Conservation (phyloP, 495 filamentous ascomycete species). For the Neurospora tetraspora region DNA sequence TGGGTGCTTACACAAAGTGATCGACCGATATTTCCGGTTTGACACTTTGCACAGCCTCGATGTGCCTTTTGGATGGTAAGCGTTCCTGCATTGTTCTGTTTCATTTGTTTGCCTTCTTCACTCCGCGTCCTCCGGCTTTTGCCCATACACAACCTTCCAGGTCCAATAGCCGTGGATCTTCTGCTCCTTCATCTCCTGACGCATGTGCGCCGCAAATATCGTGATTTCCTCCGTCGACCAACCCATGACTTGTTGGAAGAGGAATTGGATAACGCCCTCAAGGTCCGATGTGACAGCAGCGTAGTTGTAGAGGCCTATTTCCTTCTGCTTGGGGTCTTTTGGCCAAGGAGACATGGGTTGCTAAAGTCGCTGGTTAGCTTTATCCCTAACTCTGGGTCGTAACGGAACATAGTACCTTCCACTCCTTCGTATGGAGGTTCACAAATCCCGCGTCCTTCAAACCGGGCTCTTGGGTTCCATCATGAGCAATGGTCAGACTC, state of each 20-base stretch:
- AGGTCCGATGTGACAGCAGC: not conserved
- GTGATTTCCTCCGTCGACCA: not conserved
- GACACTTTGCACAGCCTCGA: not conserved
- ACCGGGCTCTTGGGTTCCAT: not conserved
- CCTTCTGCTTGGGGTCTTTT: not conserved
- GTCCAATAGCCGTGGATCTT: not conserved
- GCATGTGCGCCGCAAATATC: not conserved
- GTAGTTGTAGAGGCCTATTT: not conserved
- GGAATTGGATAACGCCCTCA: not conserved
- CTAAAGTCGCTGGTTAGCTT: not conserved
- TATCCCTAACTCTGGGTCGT: not conserved
- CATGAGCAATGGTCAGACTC: not conserved
- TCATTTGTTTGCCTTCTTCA: not conserved
- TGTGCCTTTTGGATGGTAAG: not conserved
- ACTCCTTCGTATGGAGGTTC: not conserved
- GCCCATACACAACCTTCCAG: not conserved
- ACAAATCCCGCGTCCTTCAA: not conserved
- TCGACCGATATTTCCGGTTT: not conserved
- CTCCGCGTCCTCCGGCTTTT: not conserved
- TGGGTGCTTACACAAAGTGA: not conserved
- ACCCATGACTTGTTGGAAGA: not conserved
- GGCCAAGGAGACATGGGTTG: not conserved
- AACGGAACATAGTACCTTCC: not conserved
- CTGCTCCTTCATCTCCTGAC: not conserved
- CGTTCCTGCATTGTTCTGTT: not conserved